A percentile compares a stretch with the other conserved stretches of the same genome.
These are phyloP conservation scores for Paraphaeosphaeria minitans DNA, from an alignment of 2,329 filamentous ascomycete species.

Conservation along the genomic window DNA sequence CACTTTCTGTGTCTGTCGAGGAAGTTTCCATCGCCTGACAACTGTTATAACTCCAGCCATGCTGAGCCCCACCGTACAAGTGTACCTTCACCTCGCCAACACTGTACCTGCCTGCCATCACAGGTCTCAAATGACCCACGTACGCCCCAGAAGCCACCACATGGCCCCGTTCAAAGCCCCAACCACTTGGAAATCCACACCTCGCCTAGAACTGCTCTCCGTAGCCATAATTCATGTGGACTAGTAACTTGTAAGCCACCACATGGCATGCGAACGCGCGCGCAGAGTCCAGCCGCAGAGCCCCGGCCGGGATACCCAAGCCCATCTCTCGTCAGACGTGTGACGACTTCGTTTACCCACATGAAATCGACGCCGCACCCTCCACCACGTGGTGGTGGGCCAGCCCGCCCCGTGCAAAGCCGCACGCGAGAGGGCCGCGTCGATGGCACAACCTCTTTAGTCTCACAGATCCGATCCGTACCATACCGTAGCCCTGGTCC, in stretches of 20 bases:
- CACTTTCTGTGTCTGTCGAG: background rate
- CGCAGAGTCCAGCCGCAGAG: background rate
- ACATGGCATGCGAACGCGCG: background rate
- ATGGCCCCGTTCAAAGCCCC: background rate
- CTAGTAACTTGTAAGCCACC: background rate
- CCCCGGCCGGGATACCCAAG: background rate
- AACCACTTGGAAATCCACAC: background rate
- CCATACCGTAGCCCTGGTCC: background rate
- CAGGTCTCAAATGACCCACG: background rate
- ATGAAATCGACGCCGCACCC: background rate
- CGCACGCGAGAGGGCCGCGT: constrained; percentile 10
- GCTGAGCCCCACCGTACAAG: background rate
- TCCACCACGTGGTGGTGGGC: background rate
- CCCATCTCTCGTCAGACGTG: background rate
- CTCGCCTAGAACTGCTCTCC: background rate
- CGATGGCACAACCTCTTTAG: background rate
- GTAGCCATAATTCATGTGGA: background rate
- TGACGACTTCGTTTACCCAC: background rate
- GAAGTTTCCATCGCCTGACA: background rate
- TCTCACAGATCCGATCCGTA: background rate
- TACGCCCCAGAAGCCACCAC: background rate
- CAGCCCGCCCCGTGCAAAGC: constrained; percentile 5
- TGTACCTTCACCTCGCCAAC: background rate
- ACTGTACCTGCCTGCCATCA: background rate
- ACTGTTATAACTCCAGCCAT: background rate